phyloP scores from a whole-genome alignment of 75 land plant species.

The Sequoia sempervirens region DNA sequence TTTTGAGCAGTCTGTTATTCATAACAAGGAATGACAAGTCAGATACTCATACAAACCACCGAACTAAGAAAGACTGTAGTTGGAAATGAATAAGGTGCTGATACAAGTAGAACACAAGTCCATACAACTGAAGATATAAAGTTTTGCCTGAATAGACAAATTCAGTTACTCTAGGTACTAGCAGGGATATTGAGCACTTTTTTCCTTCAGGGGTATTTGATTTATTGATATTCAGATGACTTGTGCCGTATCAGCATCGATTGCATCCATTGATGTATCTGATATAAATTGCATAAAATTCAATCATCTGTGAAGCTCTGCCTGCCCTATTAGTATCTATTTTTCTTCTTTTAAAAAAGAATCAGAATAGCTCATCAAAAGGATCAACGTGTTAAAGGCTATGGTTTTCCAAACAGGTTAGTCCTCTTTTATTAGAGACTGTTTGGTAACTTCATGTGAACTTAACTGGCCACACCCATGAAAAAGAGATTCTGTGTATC shows the following conservation, averaged over 20 bases:
- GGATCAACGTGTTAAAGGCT: neutral
- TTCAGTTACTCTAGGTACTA: neutral
- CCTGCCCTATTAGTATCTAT: neutral
- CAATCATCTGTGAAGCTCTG: neutral
- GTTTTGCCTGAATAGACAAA: neutral
- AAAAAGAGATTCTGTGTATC: neutral
- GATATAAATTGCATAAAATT: neutral
- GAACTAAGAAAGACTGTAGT: neutral
- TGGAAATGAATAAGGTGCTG: neutral
- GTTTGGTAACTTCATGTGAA: neutral
- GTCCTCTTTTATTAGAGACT: neutral
- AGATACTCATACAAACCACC: neutral
- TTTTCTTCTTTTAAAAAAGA: neutral
- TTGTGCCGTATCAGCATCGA: neutral
- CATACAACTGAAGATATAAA: neutral
- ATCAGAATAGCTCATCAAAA: neutral
- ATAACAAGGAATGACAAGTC: slow-evolving; percentile 4
- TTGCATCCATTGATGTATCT: neutral
- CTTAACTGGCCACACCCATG: neutral
- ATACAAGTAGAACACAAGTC: neutral
- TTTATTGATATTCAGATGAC: neutral
- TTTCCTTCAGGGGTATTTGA: neutral
- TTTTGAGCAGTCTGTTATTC: slow-evolving; percentile 63
- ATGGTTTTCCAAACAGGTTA: neutral
- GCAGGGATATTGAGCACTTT: neutral